phyloP scores from a whole-genome alignment of 192 early-diverging fungal genomes.

The Backusella morwellensis region DNA sequence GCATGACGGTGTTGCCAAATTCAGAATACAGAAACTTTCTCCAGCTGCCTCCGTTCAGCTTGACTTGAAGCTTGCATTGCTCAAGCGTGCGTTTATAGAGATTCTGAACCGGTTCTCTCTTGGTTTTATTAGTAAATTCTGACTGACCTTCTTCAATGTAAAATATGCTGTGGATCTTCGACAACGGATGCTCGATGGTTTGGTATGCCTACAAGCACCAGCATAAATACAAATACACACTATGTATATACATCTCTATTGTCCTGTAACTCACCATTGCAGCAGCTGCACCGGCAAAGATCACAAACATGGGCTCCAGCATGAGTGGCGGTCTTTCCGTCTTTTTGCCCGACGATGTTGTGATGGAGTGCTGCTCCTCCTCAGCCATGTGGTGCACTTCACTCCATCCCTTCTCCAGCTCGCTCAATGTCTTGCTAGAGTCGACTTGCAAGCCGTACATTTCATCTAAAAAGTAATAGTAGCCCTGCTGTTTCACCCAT shows the following conservation, averaged over 20 bases:
- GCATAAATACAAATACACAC: neutral
- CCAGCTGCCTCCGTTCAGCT: conserved; percentile 41
- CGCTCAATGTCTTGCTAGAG: conserved; percentile 20
- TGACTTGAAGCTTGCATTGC: conserved; percentile 50
- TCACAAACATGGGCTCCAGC: conserved; percentile 40
- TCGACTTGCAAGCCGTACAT: conserved; percentile 44
- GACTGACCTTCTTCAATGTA: conserved; percentile 62
- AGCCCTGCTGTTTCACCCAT: conserved; percentile 69
- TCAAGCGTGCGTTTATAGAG: conserved; percentile 52
- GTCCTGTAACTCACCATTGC: conserved; percentile 26
- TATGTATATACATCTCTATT: neutral
- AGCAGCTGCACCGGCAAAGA: conserved; percentile 36
- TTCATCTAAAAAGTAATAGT: conserved; percentile 58
- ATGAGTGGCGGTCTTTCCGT: conserved; percentile 30
- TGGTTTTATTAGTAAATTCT: conserved; percentile 41
- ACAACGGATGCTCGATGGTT: conserved; percentile 66
- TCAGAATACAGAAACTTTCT: conserved; percentile 48
- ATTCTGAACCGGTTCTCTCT: conserved; percentile 36
- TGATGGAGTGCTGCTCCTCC: neutral
- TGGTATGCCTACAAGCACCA: conserved; percentile 57
- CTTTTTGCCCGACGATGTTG: neutral
- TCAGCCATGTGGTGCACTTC: conserved; percentile 12
- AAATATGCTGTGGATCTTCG: conserved; percentile 64
- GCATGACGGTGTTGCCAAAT: conserved; percentile 48
- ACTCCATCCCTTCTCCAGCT: conserved; percentile 21